Percentiles rank a stretch among this genome's conserved stretches.
Evolutionary conservation across 169 alveolate genomes (phyloP).

Genomic region (Babesia gibsoni): DNA sequence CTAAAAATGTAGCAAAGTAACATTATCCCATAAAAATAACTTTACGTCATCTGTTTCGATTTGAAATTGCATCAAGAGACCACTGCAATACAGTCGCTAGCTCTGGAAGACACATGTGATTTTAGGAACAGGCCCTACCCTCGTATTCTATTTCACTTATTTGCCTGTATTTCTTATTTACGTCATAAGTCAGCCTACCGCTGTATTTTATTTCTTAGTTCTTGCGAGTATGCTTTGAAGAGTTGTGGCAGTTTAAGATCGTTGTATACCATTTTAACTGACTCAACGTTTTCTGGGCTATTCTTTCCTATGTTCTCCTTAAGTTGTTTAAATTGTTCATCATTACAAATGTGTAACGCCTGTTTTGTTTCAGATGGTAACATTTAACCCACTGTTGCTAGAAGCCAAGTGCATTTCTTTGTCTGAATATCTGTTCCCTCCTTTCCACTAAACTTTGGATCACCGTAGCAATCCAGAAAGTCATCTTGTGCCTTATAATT

Average conservation of each 20-base stretch:
- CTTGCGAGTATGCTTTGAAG: conserved; percentile 56
- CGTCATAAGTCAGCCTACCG: not conserved
- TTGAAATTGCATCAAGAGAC: conserved; percentile 34
- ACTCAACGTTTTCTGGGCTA: conserved; percentile 58
- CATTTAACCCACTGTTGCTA: conserved; percentile 51
- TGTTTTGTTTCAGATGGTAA: not conserved
- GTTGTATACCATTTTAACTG: conserved; percentile 62
- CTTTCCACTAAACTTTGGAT: conserved; percentile 66
- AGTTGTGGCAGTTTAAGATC: conserved; percentile 54
- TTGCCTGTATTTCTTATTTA: not conserved
- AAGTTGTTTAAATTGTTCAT: conserved; percentile 44
- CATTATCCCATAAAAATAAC: not conserved
- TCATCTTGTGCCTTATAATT: conserved; percentile 71
- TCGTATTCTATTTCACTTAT: conserved; percentile 12
- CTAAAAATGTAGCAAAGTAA: conserved; percentile 21
- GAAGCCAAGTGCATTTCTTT: conserved; percentile 73
- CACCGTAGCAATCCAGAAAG: conserved; percentile 68
- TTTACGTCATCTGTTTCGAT: conserved; percentile 12
- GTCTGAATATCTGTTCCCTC: conserved; percentile 76
- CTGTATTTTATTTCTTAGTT: conserved; percentile 60
- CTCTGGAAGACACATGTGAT: conserved; percentile 1
- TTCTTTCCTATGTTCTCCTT: conserved; percentile 69
- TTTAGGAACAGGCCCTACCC: not conserved
- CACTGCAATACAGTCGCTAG: conserved; percentile 28
- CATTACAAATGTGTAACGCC: conserved; percentile 65